Evolutionary conservation across 768 basidiomycete genomes (phyloP).

Genomic region (Phylloporus rhodoxanthus): DNA sequence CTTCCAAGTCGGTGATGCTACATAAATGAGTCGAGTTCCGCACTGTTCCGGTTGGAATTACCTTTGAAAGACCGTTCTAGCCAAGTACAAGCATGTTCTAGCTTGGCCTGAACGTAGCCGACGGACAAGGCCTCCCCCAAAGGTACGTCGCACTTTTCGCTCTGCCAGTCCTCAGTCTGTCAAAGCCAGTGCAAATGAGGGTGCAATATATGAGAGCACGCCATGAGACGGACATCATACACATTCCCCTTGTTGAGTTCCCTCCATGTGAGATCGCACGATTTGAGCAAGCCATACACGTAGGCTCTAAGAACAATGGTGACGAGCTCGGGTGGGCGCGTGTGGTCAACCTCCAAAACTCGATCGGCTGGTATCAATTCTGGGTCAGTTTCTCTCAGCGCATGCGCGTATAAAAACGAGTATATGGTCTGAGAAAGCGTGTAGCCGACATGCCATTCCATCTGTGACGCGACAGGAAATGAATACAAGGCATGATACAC

Average conservation of each 20-base stretch:
- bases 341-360: conserved; percentile 31
- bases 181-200: conserved; percentile 10
- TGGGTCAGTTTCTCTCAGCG: conserved; percentile 54
- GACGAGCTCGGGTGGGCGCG: conserved; percentile 56
- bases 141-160: conserved; percentile 80
- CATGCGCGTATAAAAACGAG: conserved; percentile 70
- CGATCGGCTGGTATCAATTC: conserved; percentile 36
- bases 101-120: conserved; percentile 42
- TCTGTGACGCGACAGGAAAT: conserved; percentile 40
- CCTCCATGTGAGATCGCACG: conserved; percentile 75
- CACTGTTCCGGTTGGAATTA: conserved; percentile 10
- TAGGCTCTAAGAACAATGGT: conserved; percentile 63
- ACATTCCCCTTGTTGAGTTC: conserved; percentile 73
- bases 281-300: conserved; percentile 68
- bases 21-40: conserved; percentile 7
- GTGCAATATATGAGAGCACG: conserved; percentile 7
- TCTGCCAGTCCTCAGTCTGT: conserved; percentile 84
- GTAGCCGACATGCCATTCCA: conserved; percentile 83
- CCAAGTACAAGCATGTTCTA: conserved; percentile 64
- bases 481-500: conserved; percentile 10
- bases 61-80: conserved; percentile 42
- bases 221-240: conserved; percentile 58
- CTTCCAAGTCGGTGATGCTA: conserved; percentile 46
- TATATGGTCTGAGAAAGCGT: conserved; percentile 83
- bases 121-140: conserved; percentile 61